A percentile compares a stretch with the other conserved stretches of the same genome.
These are phyloP conservation scores for Termitomyces sp. DNA, from an alignment of 768 basidiomycete species.

Conservation along the genomic window DNA sequence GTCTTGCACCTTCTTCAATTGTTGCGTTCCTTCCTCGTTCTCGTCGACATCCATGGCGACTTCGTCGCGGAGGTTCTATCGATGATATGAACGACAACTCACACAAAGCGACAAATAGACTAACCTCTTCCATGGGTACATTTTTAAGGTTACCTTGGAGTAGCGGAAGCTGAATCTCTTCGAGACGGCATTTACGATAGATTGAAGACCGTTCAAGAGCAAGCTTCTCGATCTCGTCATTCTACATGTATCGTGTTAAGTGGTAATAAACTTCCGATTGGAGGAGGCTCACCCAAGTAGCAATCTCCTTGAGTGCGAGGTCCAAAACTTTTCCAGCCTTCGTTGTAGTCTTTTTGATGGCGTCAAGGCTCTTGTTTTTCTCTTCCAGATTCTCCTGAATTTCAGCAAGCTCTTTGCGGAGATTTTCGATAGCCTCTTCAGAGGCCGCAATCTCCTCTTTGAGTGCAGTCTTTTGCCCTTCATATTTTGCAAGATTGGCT, in stretches of 20 bases:
- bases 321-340: constrained; percentile 79
- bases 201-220: constrained; percentile 80
- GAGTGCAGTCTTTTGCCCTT: constrained; percentile 50
- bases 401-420: constrained; percentile 59
- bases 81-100: constrained; percentile 4
- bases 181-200: constrained; percentile 90
- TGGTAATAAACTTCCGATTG: not conserved
- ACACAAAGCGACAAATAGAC: constrained; percentile 8
- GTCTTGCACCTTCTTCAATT: constrained; percentile 65
- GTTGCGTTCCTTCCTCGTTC: constrained; percentile 78
- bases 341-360: constrained; percentile 63
- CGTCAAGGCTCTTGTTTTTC: constrained; percentile 70
- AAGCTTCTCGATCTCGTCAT: constrained; percentile 86
- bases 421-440: constrained; percentile 48
- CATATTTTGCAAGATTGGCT: constrained; percentile 47
- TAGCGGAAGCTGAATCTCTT: constrained; percentile 85
- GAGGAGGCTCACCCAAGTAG: constrained; percentile 51
- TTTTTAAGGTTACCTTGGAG: constrained; percentile 71
- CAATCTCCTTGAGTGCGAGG: constrained; percentile 88
- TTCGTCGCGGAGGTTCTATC: constrained; percentile 77
- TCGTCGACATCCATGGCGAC: constrained; percentile 92
- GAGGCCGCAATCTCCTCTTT: constrained; percentile 58
- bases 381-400: constrained; percentile 68
- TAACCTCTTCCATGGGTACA: constrained; percentile 94
- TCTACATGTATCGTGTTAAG: constrained; percentile 18